Percentiles rank a stretch among this genome's conserved stretches.
Evolutionary conservation across 2,329 filamentous ascomycete species (phyloP).

Genomic region (Colletotrichum coccodes): DNA sequence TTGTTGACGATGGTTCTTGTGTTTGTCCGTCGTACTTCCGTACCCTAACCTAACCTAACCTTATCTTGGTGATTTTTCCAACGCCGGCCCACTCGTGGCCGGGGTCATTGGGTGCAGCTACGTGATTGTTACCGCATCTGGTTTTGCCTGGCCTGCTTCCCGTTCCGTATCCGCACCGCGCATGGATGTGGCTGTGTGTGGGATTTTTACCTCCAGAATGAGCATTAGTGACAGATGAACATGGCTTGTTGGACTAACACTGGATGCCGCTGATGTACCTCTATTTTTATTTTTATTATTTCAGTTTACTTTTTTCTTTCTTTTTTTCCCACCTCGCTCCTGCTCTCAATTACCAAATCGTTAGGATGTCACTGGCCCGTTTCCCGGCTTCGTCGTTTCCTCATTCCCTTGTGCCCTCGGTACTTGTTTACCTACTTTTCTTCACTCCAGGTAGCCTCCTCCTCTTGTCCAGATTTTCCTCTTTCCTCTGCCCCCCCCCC

Average conservation of each 20-base stretch:
- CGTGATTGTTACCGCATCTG: conserved; percentile 16
- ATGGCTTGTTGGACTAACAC: not conserved
- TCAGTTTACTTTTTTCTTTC: not conserved
- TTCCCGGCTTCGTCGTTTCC: conserved; percentile 4
- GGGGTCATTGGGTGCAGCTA: conserved; percentile 1
- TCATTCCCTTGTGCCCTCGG: too few relatives aligned
- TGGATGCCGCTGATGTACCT: conserved; percentile 3
- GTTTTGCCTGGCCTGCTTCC: conserved; percentile 13
- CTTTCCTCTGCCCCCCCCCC: not conserved
- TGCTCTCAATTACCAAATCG: not conserved
- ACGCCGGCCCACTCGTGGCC: conserved; percentile 4
- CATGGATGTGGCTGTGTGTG: conserved; percentile 12
- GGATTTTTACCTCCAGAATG: not conserved
- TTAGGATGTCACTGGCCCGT: not conserved
- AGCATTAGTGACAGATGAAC: not conserved
- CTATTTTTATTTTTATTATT: not conserved
- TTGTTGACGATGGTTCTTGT: not conserved
- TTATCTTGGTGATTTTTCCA: conserved; percentile 15
- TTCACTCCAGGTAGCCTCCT: not conserved
- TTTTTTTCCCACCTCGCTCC: too few relatives aligned
- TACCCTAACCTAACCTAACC: conserved; percentile 28
- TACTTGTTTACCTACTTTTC: not conserved
- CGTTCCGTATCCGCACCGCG: conserved; percentile 13
- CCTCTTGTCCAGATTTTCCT: not conserved
- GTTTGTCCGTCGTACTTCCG: not conserved